phyloP scores from a whole-genome alignment of 805 yeast species.

The Candida sphagnicola region DNA sequence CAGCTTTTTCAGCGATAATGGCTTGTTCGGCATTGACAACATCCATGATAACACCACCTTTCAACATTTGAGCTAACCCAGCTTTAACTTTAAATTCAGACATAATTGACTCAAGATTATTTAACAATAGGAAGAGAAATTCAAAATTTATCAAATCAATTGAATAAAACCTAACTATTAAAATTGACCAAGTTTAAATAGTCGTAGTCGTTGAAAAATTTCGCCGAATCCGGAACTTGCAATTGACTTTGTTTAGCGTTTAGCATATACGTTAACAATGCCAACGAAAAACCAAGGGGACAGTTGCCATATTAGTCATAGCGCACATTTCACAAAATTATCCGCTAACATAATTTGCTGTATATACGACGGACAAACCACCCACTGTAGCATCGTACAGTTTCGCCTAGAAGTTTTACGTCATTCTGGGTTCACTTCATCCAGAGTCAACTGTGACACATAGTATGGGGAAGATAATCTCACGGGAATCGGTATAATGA shows the following conservation, averaged over 20 bases:
- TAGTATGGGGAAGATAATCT: neutral
- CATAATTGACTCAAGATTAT: conserved; percentile 10
- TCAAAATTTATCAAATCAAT: too few species aligned
- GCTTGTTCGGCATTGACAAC: conserved; percentile 83
- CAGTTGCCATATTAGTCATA: neutral
- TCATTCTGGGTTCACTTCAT: neutral
- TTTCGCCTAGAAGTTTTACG: neutral
- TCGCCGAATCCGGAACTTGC: neutral
- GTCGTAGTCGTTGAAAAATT: neutral
- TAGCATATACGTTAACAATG: neutral
- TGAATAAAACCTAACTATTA: too few species aligned
- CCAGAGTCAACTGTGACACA: neutral
- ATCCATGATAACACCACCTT: conserved; percentile 73
- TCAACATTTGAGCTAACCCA: conserved; percentile 83
- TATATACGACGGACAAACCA: too few species aligned
- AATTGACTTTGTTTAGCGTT: neutral
- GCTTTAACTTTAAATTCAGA: conserved; percentile 55
- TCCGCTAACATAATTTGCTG: too few species aligned
- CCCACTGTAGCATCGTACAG: too few species aligned
- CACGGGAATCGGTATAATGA: too few species aligned
- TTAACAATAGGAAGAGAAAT: neutral
- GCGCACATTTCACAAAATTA: too few species aligned
- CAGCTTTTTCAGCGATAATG: conserved; percentile 72
- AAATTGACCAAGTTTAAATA: too few species aligned
- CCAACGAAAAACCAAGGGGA: neutral